Evolutionary conservation across 257 asterid genomes (phyloP).

Genomic region (Nicotiana otophora): DNA sequence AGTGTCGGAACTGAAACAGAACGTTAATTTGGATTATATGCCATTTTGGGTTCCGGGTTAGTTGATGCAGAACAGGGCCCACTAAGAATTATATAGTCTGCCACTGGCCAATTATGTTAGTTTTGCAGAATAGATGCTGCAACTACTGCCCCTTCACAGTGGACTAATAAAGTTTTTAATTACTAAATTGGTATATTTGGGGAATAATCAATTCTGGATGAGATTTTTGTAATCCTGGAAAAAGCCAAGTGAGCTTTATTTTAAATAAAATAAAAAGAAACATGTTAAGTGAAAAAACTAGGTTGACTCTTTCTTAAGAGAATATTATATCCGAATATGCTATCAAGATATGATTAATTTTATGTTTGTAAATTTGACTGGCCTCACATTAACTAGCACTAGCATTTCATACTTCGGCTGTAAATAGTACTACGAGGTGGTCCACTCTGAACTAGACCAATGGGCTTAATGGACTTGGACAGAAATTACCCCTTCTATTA

Average conservation of each 20-base stretch:
- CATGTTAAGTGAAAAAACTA: background rate
- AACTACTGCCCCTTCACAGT: background rate
- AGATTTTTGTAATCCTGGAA: background rate
- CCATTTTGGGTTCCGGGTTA: conserved; percentile 39
- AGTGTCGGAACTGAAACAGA: conserved; percentile 37
- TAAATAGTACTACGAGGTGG: background rate
- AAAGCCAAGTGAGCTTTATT: background rate
- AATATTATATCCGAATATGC: conserved; percentile 3
- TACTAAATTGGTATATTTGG: background rate
- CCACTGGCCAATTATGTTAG: conserved; percentile 4
- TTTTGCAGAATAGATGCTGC: background rate
- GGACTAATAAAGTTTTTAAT: background rate
- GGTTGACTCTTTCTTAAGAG: background rate
- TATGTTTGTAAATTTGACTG: background rate
- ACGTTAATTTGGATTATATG: conserved; percentile 32
- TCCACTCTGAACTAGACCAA: background rate
- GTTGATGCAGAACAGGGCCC: conserved; percentile 15
- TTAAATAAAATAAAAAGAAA: background rate
- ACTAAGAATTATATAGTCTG: conserved; percentile 16
- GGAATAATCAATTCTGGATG: background rate
- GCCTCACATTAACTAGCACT: background rate
- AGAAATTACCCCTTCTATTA: background rate
- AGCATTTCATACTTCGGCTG: background rate
- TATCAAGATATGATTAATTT: background rate
- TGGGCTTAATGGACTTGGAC: background rate